Evolutionary conservation across 2,329 filamentous ascomycete genomes (phyloP).

Genomic region (Colletotrichum sp.): DNA sequence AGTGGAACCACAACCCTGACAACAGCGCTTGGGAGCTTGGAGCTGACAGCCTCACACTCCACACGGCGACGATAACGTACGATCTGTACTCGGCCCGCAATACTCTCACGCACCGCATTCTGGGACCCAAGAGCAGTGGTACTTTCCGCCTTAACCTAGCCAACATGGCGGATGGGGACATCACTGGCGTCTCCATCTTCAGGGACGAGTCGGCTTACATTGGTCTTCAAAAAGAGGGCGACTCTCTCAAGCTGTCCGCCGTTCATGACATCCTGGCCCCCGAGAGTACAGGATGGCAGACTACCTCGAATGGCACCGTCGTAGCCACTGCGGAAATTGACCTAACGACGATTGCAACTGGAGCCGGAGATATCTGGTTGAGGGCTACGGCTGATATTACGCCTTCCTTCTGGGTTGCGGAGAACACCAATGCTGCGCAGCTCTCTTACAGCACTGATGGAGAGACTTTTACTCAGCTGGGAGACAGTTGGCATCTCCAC

Average conservation of each 20-base stretch:
- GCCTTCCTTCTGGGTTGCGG: slow-evolving; percentile 9
- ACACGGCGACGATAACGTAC: slow-evolving; percentile 53
- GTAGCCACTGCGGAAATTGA: not conserved
- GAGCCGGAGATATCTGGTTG: slow-evolving; percentile 24
- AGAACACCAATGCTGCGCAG: slow-evolving; percentile 3
- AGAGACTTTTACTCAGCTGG: slow-evolving; percentile 38
- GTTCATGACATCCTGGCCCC: slow-evolving; percentile 33
- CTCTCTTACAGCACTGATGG: slow-evolving; percentile 50
- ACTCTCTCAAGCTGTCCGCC: slow-evolving; percentile 29
- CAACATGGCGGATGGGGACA: slow-evolving; percentile 54
- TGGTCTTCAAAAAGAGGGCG: slow-evolving; percentile 40
- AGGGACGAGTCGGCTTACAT: slow-evolving; percentile 59
- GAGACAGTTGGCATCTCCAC: slow-evolving; percentile 36
- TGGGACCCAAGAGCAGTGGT: slow-evolving; percentile 48
- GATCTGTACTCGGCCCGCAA: slow-evolving; percentile 53
- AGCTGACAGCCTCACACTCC: slow-evolving; percentile 42
- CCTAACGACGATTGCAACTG: not conserved
- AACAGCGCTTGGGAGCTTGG: slow-evolving; percentile 47
- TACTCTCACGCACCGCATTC: slow-evolving; percentile 50
- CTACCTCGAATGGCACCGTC: slow-evolving; percentile 31
- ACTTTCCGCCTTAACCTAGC: slow-evolving; percentile 55
- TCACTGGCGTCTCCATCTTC: slow-evolving; percentile 54
- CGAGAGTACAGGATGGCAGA: slow-evolving; percentile 33
- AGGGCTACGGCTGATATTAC: slow-evolving; percentile 26
- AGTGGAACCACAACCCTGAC: slow-evolving; percentile 68